phyloP scores from a whole-genome alignment of 2,329 filamentous ascomycete genomes.

The Chrysoporthe austroafricana region DNA sequence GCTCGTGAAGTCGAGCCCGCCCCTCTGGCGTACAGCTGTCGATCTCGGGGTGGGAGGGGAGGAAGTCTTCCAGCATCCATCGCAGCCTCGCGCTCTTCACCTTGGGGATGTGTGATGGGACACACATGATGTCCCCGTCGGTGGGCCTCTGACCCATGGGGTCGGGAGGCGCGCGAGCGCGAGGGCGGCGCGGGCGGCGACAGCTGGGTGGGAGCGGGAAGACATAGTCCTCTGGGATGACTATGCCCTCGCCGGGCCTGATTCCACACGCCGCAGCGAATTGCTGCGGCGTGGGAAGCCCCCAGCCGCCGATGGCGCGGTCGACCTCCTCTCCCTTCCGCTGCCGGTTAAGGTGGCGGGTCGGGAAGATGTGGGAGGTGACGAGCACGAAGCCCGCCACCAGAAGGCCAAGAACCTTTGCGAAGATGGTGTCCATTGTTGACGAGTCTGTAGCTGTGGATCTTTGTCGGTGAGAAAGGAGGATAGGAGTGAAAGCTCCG shows the following conservation, averaged over 20 bases:
- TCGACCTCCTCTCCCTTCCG: slow-evolving; percentile 1
- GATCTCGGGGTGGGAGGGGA: background rate
- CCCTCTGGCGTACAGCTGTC: background rate
- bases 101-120: slow-evolving; percentile 9
- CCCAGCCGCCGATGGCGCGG: background rate
- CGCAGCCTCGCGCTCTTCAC: slow-evolving; percentile 9
- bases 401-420: background rate
- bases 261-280: background rate
- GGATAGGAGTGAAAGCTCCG: too few relatives aligned
- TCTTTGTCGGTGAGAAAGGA: background rate
- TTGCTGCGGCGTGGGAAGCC: background rate
- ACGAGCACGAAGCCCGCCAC: slow-evolving; percentile 1
- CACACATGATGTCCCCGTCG: slow-evolving; percentile 1
- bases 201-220: background rate
- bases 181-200: background rate
- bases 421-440: slow-evolving; percentile 3
- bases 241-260: background rate
- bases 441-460: background rate
- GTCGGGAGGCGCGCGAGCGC: background rate
- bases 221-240: background rate
- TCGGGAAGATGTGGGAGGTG: background rate
- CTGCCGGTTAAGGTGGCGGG: slow-evolving; percentile 1
- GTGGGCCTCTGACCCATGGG: background rate
- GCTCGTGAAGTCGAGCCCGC: slow-evolving; percentile 1
- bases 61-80: background rate